Evolutionary conservation across 2,329 filamentous ascomycete genomes (phyloP).

Genomic region (Chrysosphaeria jannelii): DNA sequence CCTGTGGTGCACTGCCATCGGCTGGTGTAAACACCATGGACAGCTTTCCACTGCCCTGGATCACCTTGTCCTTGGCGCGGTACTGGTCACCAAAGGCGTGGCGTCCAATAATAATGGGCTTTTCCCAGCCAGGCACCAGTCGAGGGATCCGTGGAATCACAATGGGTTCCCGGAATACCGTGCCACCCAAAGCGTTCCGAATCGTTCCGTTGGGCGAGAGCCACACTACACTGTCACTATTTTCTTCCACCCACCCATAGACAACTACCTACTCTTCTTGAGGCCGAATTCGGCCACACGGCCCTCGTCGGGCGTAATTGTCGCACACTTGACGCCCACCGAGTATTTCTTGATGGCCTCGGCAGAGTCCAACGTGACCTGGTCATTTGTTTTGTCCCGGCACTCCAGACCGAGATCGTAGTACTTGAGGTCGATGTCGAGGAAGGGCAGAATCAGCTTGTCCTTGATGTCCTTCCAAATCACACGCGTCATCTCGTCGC

Average conservation of each 20-base stretch:
- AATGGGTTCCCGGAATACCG: slow-evolving; percentile 96
- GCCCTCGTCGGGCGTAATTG: slow-evolving; percentile 91
- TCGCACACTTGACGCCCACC: slow-evolving; percentile 96
- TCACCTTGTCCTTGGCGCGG: slow-evolving; percentile 74
- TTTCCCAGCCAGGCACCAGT: slow-evolving; percentile 89
- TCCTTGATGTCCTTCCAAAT: slow-evolving; percentile 99
- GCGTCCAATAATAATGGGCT: slow-evolving; percentile 95
- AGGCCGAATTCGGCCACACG: slow-evolving; percentile 95
- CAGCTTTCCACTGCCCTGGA: slow-evolving; percentile 58
- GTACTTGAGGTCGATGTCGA: slow-evolving; percentile 96
- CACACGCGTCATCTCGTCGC: slow-evolving; percentile 87
- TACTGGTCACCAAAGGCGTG: slow-evolving; percentile 98
- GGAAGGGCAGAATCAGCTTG: slow-evolving; percentile 88
- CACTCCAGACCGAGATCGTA: slow-evolving; percentile 83
- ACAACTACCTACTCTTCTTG: slow-evolving; percentile 51
- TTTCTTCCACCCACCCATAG: neutral
- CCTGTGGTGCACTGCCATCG: slow-evolving; percentile 48
- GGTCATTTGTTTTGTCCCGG: slow-evolving; percentile 83
- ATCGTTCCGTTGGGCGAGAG: slow-evolving; percentile 85
- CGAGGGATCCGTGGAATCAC: slow-evolving; percentile 82
- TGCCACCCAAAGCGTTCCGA: slow-evolving; percentile 52
- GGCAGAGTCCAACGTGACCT: slow-evolving; percentile 83
- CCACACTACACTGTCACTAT: slow-evolving; percentile 37
- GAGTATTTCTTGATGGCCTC: slow-evolving; percentile 98
- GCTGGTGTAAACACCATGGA: slow-evolving; percentile 81